Evolutionary conservation across 2,329 filamentous ascomycete genomes (phyloP).

Genomic region (Drechslerella stenobrocha): DNA sequence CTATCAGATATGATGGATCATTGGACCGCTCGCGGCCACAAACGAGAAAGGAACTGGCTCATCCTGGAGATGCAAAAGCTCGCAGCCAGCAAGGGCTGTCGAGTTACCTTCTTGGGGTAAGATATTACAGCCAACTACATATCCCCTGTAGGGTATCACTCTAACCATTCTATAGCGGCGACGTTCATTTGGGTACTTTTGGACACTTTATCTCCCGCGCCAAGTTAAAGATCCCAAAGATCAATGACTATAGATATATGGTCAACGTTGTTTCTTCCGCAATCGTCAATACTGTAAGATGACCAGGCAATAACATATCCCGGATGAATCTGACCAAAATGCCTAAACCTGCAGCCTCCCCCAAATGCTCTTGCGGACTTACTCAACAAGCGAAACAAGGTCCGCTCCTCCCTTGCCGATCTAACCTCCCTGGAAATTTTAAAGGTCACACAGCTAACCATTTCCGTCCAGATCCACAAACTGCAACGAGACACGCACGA

Average conservation of each 20-base stretch:
- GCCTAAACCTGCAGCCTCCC: conserved; percentile 16
- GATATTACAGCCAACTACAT: not conserved
- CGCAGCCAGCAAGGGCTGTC: conserved; percentile 86
- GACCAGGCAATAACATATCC: conserved; percentile 62
- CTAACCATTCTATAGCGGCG: conserved; percentile 65
- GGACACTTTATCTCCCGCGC: conserved; percentile 95
- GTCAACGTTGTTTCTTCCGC: conserved; percentile 91
- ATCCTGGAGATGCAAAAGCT: conserved; percentile 78
- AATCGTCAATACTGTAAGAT: conserved; percentile 79
- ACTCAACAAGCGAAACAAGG: conserved; percentile 86
- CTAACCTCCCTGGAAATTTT: too few relatives aligned
- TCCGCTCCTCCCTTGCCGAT: conserved; percentile 58
- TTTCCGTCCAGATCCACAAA: conserved; percentile 62
- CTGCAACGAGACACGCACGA: conserved; percentile 81
- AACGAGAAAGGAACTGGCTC: conserved; percentile 80
- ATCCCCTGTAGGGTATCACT: not conserved
- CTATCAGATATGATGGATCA: conserved; percentile 76
- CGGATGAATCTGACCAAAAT: conserved; percentile 57
- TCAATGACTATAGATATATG: conserved; percentile 94
- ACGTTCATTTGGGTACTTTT: conserved; percentile 88
- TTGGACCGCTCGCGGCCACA: conserved; percentile 95
- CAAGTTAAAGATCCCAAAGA: conserved; percentile 77
- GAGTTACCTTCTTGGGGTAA: conserved; percentile 83
- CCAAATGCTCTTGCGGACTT: conserved; percentile 70
- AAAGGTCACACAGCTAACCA: not conserved